A percentile compares a stretch with the other conserved stretches of the same genome.
These are phyloP conservation scores for Candida taoyuanica DNA, from an alignment of 805 yeast genomes.

Conservation along the genomic window DNA sequence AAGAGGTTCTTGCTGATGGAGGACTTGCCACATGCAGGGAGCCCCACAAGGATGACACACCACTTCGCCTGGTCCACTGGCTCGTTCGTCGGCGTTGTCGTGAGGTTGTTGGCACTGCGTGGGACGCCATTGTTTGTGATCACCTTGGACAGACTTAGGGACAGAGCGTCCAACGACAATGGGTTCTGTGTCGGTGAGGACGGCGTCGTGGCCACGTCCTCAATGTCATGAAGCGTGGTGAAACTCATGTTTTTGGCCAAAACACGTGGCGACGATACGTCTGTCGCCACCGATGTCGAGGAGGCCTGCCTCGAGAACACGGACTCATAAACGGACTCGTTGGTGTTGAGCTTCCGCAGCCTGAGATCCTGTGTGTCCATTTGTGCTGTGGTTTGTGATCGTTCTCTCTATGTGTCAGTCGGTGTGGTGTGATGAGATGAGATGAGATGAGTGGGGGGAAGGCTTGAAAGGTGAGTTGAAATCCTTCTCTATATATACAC, in stretches of 20 bases:
- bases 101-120: constrained; percentile 19
- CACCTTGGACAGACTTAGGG: constrained; percentile 12
- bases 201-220: background rate
- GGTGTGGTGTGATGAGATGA: no score
- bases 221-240: constrained; percentile 17
- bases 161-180: constrained; percentile 14
- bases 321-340: constrained; percentile 19
- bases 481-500: no score
- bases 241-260: constrained; percentile 18
- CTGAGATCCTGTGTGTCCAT: no score
- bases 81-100: constrained; percentile 27
- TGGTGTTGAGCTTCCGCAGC: constrained; percentile 21
- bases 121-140: constrained; percentile 17
- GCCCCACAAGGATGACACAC: constrained; percentile 67
- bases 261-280: constrained; percentile 8
- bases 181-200: background rate
- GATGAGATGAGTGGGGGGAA: no score
- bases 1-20: constrained; percentile 63
- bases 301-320: constrained; percentile 25
- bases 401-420: background rate
- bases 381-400: constrained; percentile 2
- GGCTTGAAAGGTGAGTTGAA: no score
- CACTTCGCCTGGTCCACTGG: constrained; percentile 37
- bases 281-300: constrained; percentile 21
- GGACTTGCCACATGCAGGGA: constrained; percentile 76